These are phyloP conservation scores for Auricularia sp. DNA, from an alignment of 768 basidiomycete species.

Conservation along the genomic window DNA sequence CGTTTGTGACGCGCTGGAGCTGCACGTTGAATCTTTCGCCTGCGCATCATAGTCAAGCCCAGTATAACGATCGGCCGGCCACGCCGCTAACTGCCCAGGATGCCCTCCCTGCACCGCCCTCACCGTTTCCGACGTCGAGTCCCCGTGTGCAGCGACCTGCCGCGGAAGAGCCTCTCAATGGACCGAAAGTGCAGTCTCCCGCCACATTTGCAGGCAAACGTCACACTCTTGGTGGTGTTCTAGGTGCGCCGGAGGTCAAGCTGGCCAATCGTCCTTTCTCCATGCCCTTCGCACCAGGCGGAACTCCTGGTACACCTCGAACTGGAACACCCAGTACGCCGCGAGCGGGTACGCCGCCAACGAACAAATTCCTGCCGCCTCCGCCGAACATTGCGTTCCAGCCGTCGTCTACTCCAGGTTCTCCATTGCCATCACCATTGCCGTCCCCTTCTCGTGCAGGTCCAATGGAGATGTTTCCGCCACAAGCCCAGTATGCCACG, in stretches of 20 bases:
- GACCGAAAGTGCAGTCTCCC: background rate
- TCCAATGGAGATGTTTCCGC: background rate
- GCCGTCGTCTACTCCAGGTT: background rate
- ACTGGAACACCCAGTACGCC: background rate
- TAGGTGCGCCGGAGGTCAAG: too few relatives aligned
- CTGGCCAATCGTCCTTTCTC: background rate
- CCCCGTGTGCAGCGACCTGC: conserved; percentile 13
- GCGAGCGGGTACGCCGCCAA: background rate
- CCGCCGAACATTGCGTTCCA: background rate
- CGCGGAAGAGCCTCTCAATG: background rate
- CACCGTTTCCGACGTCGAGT: conserved; percentile 55
- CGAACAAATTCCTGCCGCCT: background rate
- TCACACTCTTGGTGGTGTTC: background rate
- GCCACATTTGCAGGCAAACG: background rate
- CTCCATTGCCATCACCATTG: background rate
- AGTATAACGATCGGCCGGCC: conserved; percentile 12
- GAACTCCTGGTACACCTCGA: background rate
- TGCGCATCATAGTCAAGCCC: conserved; percentile 19
- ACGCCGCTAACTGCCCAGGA: conserved; percentile 25
- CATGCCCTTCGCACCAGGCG: background rate
- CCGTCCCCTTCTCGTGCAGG: background rate
- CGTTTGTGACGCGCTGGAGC: conserved; percentile 84
- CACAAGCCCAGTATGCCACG: background rate
- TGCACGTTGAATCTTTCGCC: conserved; percentile 70
- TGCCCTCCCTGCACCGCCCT: conserved; percentile 64